Evolutionary conservation across 1,284 basidiomycete species (phyloP), one percentile per base, ranked within the genome.

Genomic region (Flammula alnicola): DNA sequence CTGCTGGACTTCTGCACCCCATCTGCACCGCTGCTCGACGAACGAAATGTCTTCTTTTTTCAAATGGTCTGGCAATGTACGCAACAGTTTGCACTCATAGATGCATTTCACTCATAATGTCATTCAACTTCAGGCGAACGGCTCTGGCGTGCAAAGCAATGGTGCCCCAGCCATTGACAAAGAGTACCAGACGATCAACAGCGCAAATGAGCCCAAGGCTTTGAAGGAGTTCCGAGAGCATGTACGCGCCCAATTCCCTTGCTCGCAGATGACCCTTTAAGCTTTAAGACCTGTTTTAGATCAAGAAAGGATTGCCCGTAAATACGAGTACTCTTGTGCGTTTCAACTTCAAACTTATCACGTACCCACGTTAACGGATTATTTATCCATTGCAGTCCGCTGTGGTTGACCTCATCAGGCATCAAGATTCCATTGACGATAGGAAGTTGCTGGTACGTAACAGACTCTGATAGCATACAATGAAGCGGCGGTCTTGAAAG

Each of bases 381-480:
- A 40, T 49, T 31, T 29, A 22, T 30, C 37, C 7, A 59, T 47
- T 9, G n/a, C 41, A 86, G 84, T 63, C 77, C 8, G 71, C 80
- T 4, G 63, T 77, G 3, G 62, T 87, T 9, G 86, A 91, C 60
- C 67, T 73, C 2, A 58, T 89, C 27, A 69, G 71, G 33, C 75
- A 90, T 60, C 69, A 73, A 11, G 81, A 82, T 43, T 71, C 78
- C 11, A 71, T 89, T 29, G 84, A 91, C 66, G 88, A 91, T 59
- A 74, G 88, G 46, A 68, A 69, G 41, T 63, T 70, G 26, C 58
- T 72, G 36, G 73, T 75, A 29, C 30, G 70, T 64, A 23, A 20
- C 14, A 22, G 12, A 17, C 14, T 31, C 20, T 10, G 10, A 23
- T 14, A 27, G 7, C 22, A 5, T 31, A 7, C 3, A 26, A 8